Evolutionary conservation across 2,329 filamentous ascomycete genomes (phyloP).

Genomic region (Paracoccidioides brasiliensis): DNA sequence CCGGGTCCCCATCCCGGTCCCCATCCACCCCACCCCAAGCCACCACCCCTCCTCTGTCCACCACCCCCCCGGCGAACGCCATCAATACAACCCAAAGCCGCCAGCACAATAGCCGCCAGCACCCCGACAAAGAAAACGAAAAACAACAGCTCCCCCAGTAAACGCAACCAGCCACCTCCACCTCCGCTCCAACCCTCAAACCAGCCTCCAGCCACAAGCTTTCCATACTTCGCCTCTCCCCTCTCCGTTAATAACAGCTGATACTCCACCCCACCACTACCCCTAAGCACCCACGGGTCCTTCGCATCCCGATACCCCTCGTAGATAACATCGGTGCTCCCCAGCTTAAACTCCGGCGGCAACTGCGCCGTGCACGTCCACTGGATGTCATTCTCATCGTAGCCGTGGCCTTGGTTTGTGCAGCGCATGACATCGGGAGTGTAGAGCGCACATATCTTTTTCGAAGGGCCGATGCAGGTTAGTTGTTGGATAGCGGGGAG

Average conservation of each 20-base stretch:
- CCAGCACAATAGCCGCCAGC: constrained; percentile 14
- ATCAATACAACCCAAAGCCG: constrained; percentile 17
- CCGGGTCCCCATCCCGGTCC: constrained; percentile 10
- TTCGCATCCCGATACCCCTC: constrained; percentile 69
- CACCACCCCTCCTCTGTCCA: constrained; percentile 15
- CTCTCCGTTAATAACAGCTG: constrained; percentile 61
- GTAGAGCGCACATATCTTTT: constrained; percentile 54
- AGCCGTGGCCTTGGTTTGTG: constrained; percentile 69
- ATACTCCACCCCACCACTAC: constrained; percentile 89
- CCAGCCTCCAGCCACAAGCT: constrained; percentile 33
- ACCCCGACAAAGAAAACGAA: constrained; percentile 17
- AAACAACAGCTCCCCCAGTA: constrained; percentile 21
- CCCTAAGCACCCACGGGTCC: constrained; percentile 78
- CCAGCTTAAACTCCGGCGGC: constrained; percentile 57
- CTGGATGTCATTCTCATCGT: constrained; percentile 67
- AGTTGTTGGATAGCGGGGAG: constrained; percentile 66
- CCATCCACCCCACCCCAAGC: constrained; percentile 13
- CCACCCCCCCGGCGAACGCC: not conserved
- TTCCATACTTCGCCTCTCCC: constrained; percentile 59
- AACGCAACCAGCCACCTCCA: constrained; percentile 3
- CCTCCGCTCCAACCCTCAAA: constrained; percentile 13
- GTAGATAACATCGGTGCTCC: constrained; percentile 78
- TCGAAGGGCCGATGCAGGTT: constrained; percentile 55
- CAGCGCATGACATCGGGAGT: constrained; percentile 75
- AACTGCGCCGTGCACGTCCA: constrained; percentile 72